Base-by-base conservation (phyloP, 352 stramenopile genomes). In the Phytophthora quininea region DNA sequence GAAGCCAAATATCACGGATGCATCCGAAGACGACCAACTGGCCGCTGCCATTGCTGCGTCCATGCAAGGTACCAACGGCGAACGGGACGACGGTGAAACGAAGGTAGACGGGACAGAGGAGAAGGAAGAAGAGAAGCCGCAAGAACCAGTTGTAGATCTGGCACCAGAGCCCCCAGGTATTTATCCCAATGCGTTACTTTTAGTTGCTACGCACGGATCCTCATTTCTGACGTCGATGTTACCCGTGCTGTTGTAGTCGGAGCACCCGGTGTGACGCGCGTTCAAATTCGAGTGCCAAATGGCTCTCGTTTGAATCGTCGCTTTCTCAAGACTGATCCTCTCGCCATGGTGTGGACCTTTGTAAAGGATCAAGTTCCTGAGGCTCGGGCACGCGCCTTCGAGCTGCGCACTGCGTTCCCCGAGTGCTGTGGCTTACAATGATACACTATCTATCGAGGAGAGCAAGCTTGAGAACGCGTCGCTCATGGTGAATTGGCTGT, bases 11-110 rank as follows among this genome's bases (percentile, higher is more conserved):
- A 86, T 91, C 49, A 79, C 76, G 40, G 83, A 91, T 40, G 80
- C 75, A 1, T 88, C 82, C 0, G 88, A 93, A 74, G 86, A 93
- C 15, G 85, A 93, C 33, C 81, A 96, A 51, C 59, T 96, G 11
- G 84, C 84, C 50, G 86, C 86, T 50, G 88, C 88, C 14, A 96
- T 96, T 33, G 88, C 84, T 15, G 88, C 84, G 8, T 96, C 88
- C 9, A 72, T 95, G 67, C 72, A 93, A 67, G 73, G 76, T 38
- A 74, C 68, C 45, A 72, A 59, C 12, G 68, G 74, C 42, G 80
- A 84, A n/a, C 19, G 19, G 19, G 19, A 24, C 19, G 19, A 24
- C 19, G 59, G 47, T 6, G 71, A 74, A 7, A 57, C 63, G n/a
- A 73, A 69, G 29, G 67, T 79, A 37, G 61, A 80, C 19, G 46